Base-by-base conservation (phyloP, 1,139 yeast species). In the Diutina rugosa region DNA sequence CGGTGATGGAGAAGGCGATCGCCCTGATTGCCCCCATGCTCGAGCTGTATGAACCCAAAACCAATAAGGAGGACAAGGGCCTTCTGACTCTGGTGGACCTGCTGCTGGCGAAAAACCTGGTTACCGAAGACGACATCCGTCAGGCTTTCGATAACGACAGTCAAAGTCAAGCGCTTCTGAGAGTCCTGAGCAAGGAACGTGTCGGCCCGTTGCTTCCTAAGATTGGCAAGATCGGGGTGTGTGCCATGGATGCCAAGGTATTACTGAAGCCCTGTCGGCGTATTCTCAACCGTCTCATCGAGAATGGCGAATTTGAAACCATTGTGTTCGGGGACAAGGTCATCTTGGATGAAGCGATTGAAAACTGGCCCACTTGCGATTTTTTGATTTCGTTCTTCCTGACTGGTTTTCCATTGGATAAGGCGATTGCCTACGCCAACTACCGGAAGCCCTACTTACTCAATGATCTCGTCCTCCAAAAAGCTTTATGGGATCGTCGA, bases 321-420 rank as follows among this genome's bases (percentile, higher is more conserved):
- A 87, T 95, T 35, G 90, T 93, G 58, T 95, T 95, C 73, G 99
- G 99, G 58, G 99, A 95, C 69, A 95, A 95, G 71, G 98, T 91
- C 26, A 93, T 95, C 55, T 74, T 95, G 57, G 99, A 95, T 70
- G 99, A 95, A 72, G 64, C 85, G 30, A 82, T 93, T 59, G 98
- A 93, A 70, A 90, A 90, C 67, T 93, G 99, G 99, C 99, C 99
- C 41, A 90, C 97, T 49, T 95, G 99, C 73, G 99, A 95, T 67
- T 93, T 90, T 65, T 77, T 95, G 61, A 89, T 93, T 60, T 85
- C 95, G 63, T 93, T 93, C 70, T 93, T 93, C 68, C 87, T 96
- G n/a, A 82, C 84, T 46, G 99, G 99, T 0, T 95, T 95, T 71
- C 99, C 99, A 0, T 74, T 95, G 51, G 96, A 93, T 65, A 95